Base-by-base conservation (phyloP, 257 asterid species). In the Sherardia arvensis region DNA sequence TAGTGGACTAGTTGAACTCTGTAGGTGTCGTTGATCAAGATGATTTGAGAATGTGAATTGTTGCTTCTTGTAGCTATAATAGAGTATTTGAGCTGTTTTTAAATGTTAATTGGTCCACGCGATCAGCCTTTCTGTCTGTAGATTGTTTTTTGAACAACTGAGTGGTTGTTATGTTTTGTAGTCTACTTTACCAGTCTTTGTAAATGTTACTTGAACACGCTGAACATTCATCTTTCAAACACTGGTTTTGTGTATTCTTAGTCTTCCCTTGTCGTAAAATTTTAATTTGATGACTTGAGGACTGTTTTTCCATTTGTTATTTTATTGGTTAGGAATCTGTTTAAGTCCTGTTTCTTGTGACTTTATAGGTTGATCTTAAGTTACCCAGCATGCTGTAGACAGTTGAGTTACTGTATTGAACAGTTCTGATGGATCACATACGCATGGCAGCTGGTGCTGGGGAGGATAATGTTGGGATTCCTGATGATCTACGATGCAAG, bases 401-500 rank as follows among this genome's bases (percentile, higher is more conserved):
- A 66, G 5, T 12, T 51, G 33, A 61, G 48, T 47, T 54, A 56
- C 40, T 53, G 38, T 63, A 58, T 57, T 77, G 64, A 58, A 48
- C 59, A 63, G 57, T 18, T 59, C 49, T 65, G 58, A 93, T 90
- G 99, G 99, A 93, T 81, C 83, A 82, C 66, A 69, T 87, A 14
- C 90, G 86, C 58, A 76, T 86, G n/a, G 65, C 75, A 63, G 77
- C 88, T 53, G 94, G 86, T 53, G 85, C 79, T 59, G 87, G 82
- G 48, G 99, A 93, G 78, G 99, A 93, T 71, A 84, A 75, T 73
- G 68, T 77, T 9, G 96, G 90, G 26, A 85, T 93, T 74, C 92
- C 97, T 43, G 97, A 93, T 77, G 99, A 93, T 80, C 77, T 93
- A 77, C 94, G 99, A 62, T 93, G 99, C 74, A 93, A 93, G 88